Percentiles rank a stretch among this genome's conserved stretches.
These are phyloP conservation scores for Sporothrix globosa DNA, from an alignment of 2,329 filamentous ascomycete species.

Conservation along the genomic window DNA sequence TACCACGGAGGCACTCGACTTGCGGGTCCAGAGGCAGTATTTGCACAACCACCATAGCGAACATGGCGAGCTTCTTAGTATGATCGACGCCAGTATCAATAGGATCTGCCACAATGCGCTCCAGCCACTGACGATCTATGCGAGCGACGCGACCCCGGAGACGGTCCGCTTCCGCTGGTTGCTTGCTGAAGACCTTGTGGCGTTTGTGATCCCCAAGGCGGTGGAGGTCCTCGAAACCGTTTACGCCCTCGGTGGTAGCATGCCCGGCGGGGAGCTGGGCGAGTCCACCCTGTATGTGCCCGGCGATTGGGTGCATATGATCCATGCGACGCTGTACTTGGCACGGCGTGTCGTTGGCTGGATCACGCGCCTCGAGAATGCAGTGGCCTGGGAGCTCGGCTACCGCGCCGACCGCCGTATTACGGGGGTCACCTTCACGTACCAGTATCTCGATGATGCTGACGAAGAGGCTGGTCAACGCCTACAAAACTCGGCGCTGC, in stretches of 20 bases:
- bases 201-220: conserved; percentile 31
- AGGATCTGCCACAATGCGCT: conserved; percentile 23
- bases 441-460: conserved; percentile 2
- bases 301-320: conserved; percentile 18
- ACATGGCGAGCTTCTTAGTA: background rate
- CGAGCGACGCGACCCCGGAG: background rate
- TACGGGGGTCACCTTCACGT: background rate
- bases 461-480: background rate
- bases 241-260: conserved; percentile 31
- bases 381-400: conserved; percentile 33
- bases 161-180: conserved; percentile 25
- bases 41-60: background rate
- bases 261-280: conserved; percentile 10
- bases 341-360: conserved; percentile 19
- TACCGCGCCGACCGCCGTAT: conserved; percentile 30
- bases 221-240: conserved; percentile 28
- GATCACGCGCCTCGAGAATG: conserved; percentile 32
- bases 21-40: conserved; percentile 15
- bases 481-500: background rate
- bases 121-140: background rate
- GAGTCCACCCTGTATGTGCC: conserved; percentile 25
- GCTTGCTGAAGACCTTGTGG: conserved; percentile 31
- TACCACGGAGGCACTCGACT: background rate
- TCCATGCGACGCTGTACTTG: background rate
- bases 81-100: background rate